These are phyloP conservation scores for Sclerotinia minor DNA, from an alignment of 2,329 filamentous ascomycete species.

Conservation along the genomic window DNA sequence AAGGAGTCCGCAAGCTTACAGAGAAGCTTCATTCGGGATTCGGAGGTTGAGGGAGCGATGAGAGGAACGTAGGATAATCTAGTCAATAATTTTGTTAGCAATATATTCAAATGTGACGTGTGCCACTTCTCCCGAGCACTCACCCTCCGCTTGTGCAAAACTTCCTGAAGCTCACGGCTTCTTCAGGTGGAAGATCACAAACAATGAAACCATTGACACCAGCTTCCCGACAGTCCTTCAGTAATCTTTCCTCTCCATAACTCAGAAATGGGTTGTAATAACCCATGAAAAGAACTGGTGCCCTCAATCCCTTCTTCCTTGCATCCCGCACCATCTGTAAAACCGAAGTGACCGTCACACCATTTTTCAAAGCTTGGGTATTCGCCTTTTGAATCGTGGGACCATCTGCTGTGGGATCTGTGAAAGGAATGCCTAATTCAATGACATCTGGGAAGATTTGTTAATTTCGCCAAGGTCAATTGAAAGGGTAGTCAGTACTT, in stretches of 20 bases:
- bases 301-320: conserved; percentile 71
- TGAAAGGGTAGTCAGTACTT: conserved; percentile 37
- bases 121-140: conserved; percentile 39
- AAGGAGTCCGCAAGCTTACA: conserved; percentile 98
- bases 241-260: conserved; percentile 88
- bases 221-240: conserved; percentile 78
- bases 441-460: conserved; percentile 70
- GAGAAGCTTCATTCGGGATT: conserved; percentile 89
- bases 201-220: conserved; percentile 97
- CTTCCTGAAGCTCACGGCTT: conserved; percentile 88
- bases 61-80: conserved; percentile 94
- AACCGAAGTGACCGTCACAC: conserved; percentile 77
- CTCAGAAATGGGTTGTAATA: conserved; percentile 97
- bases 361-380: conserved; percentile 84
- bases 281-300: conserved; percentile 92
- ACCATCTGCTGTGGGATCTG: conserved; percentile 95
- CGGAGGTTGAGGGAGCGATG: conserved; percentile 90
- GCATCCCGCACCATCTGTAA: conserved; percentile 83
- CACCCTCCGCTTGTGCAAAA: conserved; percentile 76
- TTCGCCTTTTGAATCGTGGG: conserved; percentile 96
- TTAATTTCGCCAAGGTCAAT: not conserved
- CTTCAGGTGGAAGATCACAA: conserved; percentile 92
- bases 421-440: conserved; percentile 94
- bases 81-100: conserved; percentile 26
- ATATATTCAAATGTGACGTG: not conserved